Percentiles rank a stretch among this genome's conserved stretches.
These are phyloP conservation scores for Populus hybrid DNA, from an alignment of 441 rosid species.

Conservation along the genomic window DNA sequence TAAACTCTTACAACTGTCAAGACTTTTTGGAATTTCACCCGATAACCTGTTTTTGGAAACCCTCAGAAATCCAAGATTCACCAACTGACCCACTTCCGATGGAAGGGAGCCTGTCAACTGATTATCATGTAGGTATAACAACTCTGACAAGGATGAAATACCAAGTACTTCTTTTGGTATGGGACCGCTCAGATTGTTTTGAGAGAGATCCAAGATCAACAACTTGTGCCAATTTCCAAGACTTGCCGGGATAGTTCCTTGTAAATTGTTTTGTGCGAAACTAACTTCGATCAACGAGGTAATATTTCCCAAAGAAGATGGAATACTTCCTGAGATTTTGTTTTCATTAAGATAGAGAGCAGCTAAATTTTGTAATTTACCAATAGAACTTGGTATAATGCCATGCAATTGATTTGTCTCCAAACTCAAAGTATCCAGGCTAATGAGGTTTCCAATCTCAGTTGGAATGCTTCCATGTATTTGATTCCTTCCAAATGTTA, in stretches of 20 bases:
- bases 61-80: background rate
- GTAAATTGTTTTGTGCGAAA: background rate
- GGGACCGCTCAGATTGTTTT: background rate
- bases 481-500: background rate
- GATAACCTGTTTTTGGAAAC: slow-evolving; percentile 8
- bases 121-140: background rate
- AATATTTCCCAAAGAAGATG: slow-evolving; percentile 1
- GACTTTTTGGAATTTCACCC: background rate
- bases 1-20: slow-evolving; percentile 1
- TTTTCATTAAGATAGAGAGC: background rate
- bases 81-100: background rate
- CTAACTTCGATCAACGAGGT: background rate
- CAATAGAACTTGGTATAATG: background rate
- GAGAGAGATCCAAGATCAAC: background rate
- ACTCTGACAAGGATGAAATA: background rate
- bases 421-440: background rate
- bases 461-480: background rate
- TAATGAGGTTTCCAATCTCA: slow-evolving; percentile 4
- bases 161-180: slow-evolving; percentile 1
- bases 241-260: slow-evolving; percentile 7
- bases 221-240: background rate
- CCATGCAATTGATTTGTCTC: background rate
- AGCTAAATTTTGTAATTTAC: background rate
- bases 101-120: slow-evolving; percentile 6
- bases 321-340: background rate